Evolutionary conservation across 345 rosid species (phyloP).

Genomic region (Boechera retrofracta): DNA sequence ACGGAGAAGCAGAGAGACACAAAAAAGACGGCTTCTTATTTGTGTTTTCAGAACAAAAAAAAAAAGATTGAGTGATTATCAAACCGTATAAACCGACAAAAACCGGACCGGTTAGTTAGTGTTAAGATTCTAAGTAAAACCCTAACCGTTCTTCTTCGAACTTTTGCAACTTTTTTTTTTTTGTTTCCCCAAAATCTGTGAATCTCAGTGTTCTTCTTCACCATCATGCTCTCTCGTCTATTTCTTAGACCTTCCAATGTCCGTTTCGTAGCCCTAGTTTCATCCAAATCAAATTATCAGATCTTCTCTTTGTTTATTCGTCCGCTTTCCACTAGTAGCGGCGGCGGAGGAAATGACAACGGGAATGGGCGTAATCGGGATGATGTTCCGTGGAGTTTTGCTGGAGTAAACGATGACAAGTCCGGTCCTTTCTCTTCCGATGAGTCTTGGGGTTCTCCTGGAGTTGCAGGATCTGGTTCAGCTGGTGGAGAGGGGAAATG

Average conservation of each 20-base stretch:
- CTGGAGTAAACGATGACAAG: conserved; percentile 53
- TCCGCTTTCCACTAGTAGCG: conserved; percentile 54
- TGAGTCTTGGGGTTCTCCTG: conserved; percentile 45
- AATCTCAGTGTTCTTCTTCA: conserved; percentile 25
- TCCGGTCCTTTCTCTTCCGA: conserved; percentile 47
- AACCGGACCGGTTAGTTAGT: conserved; percentile 15
- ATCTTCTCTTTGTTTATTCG: conserved; percentile 46
- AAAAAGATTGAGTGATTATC: background rate
- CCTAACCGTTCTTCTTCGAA: conserved; percentile 45
- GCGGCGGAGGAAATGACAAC: conserved; percentile 42
- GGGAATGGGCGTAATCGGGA: conserved; percentile 41
- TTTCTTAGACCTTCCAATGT: conserved; percentile 64
- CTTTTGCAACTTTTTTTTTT: conserved; percentile 17
- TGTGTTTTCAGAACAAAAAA: background rate
- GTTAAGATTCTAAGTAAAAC: conserved; percentile 29
- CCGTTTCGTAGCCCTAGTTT: conserved; percentile 51
- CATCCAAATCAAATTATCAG: conserved; percentile 45
- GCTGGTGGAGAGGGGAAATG: conserved; percentile 43
- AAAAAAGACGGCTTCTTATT: conserved; percentile 21
- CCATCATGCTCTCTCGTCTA: conserved; percentile 75
- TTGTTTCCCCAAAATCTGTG: conserved; percentile 6
- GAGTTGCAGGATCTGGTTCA: conserved; percentile 40
- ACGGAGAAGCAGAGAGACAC: conserved; percentile 29
- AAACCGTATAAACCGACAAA: conserved; percentile 26
- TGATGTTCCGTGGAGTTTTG: conserved; percentile 58